phyloP scores from a whole-genome alignment of 805 yeast genomes.

The Candida ovalis region DNA sequence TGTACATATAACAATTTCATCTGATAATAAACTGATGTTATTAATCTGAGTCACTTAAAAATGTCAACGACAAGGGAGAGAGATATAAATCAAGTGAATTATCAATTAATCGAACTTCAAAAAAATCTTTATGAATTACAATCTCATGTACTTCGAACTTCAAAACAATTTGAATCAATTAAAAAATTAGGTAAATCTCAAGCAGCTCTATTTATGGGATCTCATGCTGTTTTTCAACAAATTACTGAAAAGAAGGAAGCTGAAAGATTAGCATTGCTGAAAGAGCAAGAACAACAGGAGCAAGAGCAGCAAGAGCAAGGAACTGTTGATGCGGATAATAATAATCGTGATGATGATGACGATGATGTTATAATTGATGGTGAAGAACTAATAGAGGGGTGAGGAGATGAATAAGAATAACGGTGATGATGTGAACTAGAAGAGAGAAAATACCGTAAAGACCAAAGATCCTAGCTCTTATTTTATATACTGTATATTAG shows the following conservation, averaged over 20 bases:
- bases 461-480: too few relatives aligned
- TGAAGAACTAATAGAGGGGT: too few relatives aligned
- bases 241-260: conserved; percentile 25
- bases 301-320: conserved; percentile 2
- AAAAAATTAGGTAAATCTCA: conserved; percentile 27
- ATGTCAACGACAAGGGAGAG: conserved; percentile 17
- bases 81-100: conserved; percentile 18
- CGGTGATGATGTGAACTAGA: too few relatives aligned
- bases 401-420: too few relatives aligned
- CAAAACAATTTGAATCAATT: conserved; percentile 25
- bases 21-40: too few relatives aligned
- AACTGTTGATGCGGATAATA: background rate
- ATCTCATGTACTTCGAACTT: conserved; percentile 18
- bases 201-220: conserved; percentile 28
- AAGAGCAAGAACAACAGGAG: conserved; percentile 3
- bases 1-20: too few relatives aligned
- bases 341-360: too few relatives aligned
- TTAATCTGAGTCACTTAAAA: too few relatives aligned
- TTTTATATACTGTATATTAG: too few relatives aligned
- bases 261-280: conserved; percentile 13
- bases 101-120: conserved; percentile 21
- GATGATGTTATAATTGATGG: too few relatives aligned
- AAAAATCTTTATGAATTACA: conserved; percentile 20
- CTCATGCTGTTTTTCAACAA: conserved; percentile 28
- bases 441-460: too few relatives aligned